phyloP scores from a whole-genome alignment of 1,139 yeast genomes.

The Taphrina communis region DNA sequence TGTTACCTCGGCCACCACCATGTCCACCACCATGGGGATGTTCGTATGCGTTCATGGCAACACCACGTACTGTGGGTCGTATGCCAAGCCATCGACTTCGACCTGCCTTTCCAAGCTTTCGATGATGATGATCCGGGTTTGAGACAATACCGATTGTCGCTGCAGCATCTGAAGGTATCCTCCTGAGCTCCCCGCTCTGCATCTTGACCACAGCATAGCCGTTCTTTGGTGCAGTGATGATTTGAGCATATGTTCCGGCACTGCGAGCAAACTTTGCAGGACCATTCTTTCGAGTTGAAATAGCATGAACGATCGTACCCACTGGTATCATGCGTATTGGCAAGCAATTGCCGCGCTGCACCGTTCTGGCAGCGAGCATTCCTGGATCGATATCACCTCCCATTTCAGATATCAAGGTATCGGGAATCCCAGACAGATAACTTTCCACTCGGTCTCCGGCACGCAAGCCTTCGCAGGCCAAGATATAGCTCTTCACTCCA shows the following conservation, averaged over 20 bases:
- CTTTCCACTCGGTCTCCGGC: conserved; percentile 91
- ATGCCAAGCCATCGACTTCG: conserved; percentile 89
- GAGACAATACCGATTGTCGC: conserved; percentile 95
- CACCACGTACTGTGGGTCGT: conserved; percentile 96
- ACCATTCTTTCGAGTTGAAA: conserved; percentile 78
- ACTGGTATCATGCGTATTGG: conserved; percentile 91
- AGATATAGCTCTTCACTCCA: conserved; percentile 72
- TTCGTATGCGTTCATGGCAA: conserved; percentile 96
- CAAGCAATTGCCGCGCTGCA: conserved; percentile 92
- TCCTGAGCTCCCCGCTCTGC: conserved; percentile 93
- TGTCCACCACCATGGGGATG: conserved; percentile 99
- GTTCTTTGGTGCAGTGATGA: conserved; percentile 76
- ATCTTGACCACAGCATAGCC: conserved; percentile 77
- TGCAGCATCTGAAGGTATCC: conserved; percentile 80
- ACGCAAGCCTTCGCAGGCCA: conserved; percentile 92
- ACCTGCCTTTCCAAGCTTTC: conserved; percentile 96
- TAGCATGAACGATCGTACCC: conserved; percentile 87
- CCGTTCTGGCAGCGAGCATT: conserved; percentile 80
- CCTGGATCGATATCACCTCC: conserved; percentile 90
- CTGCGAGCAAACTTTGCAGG: conserved; percentile 89
- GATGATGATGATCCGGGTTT: conserved; percentile 91
- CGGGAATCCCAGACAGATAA: conserved; percentile 86
- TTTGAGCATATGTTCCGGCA: conserved; percentile 93
- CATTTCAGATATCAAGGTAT: conserved; percentile 74
- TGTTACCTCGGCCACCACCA: conserved; percentile 97